Conservation (phyloP, 768 basidiomycete genomes). For the Agrocybe praecox region DNA sequence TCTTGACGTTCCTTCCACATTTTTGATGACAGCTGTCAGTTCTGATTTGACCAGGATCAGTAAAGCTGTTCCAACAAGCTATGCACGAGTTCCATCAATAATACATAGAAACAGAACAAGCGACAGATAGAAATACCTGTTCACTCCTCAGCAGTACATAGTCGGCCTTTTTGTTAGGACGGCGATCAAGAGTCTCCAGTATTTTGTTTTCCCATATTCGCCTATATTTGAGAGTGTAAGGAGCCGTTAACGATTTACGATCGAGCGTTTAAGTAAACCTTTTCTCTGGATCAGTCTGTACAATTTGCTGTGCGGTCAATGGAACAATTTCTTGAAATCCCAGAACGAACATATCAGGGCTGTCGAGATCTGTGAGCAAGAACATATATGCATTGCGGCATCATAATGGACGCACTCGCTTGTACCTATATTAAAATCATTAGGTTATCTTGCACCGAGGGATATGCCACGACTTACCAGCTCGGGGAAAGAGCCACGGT, state of each 20-base stretch:
- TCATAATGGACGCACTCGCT: slow-evolving; percentile 47
- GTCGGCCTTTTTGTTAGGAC: slow-evolving; percentile 65
- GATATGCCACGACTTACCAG: slow-evolving; percentile 51
- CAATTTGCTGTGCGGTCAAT: slow-evolving; percentile 95
- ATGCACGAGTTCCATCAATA: slow-evolving; percentile 2
- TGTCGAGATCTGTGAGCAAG: slow-evolving; percentile 25
- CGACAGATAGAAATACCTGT: slow-evolving; percentile 66
- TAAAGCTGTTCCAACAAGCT: slow-evolving; percentile 95
- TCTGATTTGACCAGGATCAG: slow-evolving; percentile 82
- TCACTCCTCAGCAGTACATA: slow-evolving; percentile 92
- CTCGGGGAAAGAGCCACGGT: slow-evolving; percentile 88
- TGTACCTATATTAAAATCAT: slow-evolving; percentile 25
- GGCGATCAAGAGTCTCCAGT: slow-evolving; percentile 72
- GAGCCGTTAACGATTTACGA: neutral
- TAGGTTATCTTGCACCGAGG: slow-evolving; percentile 11
- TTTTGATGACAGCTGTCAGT: slow-evolving; percentile 77
- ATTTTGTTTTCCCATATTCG: slow-evolving; percentile 87
- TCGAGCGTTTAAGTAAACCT: slow-evolving; percentile 44
- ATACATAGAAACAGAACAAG: slow-evolving; percentile 12
- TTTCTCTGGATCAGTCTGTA: slow-evolving; percentile 95
- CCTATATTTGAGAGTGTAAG: slow-evolving; percentile 41
- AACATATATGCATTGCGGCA: slow-evolving; percentile 4
- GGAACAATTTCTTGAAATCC: slow-evolving; percentile 99
- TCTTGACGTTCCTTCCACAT: slow-evolving; percentile 89
- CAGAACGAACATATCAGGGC: slow-evolving; percentile 88